Conservation (phyloP, 441 rosid species). For the Jatropha podagrica region DNA sequence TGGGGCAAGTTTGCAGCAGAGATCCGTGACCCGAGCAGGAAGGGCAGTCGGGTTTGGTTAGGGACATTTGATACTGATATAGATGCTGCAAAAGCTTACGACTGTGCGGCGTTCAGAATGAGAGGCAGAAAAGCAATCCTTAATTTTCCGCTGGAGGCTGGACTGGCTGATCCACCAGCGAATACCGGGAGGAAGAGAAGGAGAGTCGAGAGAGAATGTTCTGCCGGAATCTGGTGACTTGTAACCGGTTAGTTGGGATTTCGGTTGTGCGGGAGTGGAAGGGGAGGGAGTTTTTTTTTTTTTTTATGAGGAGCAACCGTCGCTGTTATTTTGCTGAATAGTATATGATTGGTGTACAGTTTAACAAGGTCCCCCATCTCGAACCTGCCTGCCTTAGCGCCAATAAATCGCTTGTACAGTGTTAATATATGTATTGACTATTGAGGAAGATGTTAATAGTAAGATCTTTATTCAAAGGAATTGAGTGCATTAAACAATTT, state of each 20-base stretch:
- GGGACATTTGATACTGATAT: slow-evolving; percentile 73
- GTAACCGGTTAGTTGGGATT: slow-evolving; percentile 13
- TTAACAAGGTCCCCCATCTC: too few relatives aligned
- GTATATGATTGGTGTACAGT: background rate
- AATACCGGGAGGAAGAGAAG: slow-evolving; percentile 49
- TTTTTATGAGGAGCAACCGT: slow-evolving; percentile 12
- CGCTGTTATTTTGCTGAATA: slow-evolving; percentile 8
- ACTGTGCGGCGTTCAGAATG: slow-evolving; percentile 79
- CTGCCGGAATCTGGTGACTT: slow-evolving; percentile 12
- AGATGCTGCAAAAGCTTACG: slow-evolving; percentile 93
- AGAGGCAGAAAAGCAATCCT: slow-evolving; percentile 85
- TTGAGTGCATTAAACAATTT: too few relatives aligned
- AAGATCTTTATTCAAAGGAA: too few relatives aligned
- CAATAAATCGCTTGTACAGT: background rate
- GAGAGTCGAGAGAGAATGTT: slow-evolving; percentile 26
- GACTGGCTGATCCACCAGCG: slow-evolving; percentile 44
- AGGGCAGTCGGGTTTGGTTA: slow-evolving; percentile 86
- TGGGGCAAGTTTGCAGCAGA: slow-evolving; percentile 96
- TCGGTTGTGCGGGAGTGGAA: slow-evolving; percentile 6
- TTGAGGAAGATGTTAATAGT: too few relatives aligned
- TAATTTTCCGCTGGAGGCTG: slow-evolving; percentile 83
- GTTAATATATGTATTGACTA: too few relatives aligned
- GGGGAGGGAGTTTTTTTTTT: slow-evolving; percentile 11
- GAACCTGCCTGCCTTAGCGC: too few relatives aligned
- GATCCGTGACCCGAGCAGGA: slow-evolving; percentile 75